Base-by-base conservation (phyloP, 2,329 filamentous ascomycete species). In the Fusarium denticulatum region DNA sequence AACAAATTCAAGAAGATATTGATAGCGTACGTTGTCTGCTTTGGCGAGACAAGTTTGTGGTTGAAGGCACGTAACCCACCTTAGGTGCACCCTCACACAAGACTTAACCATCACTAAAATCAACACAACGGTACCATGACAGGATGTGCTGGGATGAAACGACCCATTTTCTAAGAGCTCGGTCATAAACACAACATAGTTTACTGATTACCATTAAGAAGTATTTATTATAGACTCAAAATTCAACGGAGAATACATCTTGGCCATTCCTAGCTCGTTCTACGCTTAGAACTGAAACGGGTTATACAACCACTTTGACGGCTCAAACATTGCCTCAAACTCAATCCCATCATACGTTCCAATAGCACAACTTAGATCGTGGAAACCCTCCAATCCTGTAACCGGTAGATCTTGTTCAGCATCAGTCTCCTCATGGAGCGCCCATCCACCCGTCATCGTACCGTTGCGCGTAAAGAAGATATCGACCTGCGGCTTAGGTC, bases 351-450 rank as follows among this genome's bases (percentile, higher is more conserved):
- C 91, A 80, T 91, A 95, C 18, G 91, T 88, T 3, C 94, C 93
- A 50, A 96, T 85, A 2, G 92, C 90, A 22, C 90, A 91, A 77
- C 90, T 91, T 64, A 95, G 72, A 79, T 96, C 93, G 75, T 92
- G 89, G 57, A 89, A 87, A 0, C 93, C 93, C 79, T 93, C 91
- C 53, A 96, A 81, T 0, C 94, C 93, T 9, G 83, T 86, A 3
- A 93, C 88, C 0, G 90, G 89, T 64, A 89, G 81, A 76, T 92
- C 90, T 76, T 88, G 82, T 73, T 88, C 83, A 7, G 84, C 82
- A 80, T 96, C 93, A 60, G 88, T 86, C 84, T 94, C 92, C 83
- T 95, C 93, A 75, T 94, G 90, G 50, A 95, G 79, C 79, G 94
- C 87, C 93, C 94, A 96, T 1, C 86, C 83, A 1, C 88, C 91